Conservation (phyloP, 805 yeast species). For the Barnettozyma sucrosica region DNA sequence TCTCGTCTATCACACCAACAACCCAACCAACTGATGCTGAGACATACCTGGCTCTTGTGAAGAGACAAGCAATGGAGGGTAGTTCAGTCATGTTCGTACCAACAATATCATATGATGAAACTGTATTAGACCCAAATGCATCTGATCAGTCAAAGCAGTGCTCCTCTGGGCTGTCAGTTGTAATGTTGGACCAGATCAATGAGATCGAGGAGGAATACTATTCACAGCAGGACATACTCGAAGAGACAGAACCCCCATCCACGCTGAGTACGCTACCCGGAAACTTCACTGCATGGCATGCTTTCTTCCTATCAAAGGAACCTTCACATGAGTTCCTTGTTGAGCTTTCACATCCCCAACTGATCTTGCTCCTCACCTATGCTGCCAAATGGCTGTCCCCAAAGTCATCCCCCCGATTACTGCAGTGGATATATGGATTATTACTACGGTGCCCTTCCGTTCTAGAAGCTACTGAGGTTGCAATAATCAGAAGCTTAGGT, state of each 20-base stretch:
- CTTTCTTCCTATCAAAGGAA: conserved; percentile 13
- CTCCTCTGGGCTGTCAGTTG: not conserved
- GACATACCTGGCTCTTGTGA: conserved; percentile 24
- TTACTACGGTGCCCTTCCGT: conserved; percentile 15
- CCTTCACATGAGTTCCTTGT: conserved; percentile 14
- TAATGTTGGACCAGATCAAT: not conserved
- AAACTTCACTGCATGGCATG: conserved; percentile 24
- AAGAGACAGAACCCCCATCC: conserved; percentile 9
- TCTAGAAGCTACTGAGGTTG: conserved; percentile 15
- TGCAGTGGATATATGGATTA: conserved; percentile 18
- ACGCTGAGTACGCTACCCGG: conserved; percentile 18
- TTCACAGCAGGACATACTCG: not conserved
- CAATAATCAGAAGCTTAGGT: conserved; percentile 19
- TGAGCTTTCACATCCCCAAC: conserved; percentile 18
- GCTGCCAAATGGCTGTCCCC: conserved; percentile 20
- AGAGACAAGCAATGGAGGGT: conserved; percentile 15
- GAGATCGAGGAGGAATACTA: conserved; percentile 2
- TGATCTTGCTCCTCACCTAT: conserved; percentile 18
- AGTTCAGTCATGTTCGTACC: conserved; percentile 11
- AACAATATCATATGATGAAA: conserved; percentile 6
- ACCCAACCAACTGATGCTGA: conserved; percentile 23
- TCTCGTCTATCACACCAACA: conserved; percentile 12
- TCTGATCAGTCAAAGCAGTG: conserved; percentile 6
- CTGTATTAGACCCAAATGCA: conserved; percentile 3
- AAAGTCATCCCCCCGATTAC: conserved; percentile 11